Evolutionary conservation across 345 rosid species (phyloP).

Genomic region (Dovyalis caffra): DNA sequence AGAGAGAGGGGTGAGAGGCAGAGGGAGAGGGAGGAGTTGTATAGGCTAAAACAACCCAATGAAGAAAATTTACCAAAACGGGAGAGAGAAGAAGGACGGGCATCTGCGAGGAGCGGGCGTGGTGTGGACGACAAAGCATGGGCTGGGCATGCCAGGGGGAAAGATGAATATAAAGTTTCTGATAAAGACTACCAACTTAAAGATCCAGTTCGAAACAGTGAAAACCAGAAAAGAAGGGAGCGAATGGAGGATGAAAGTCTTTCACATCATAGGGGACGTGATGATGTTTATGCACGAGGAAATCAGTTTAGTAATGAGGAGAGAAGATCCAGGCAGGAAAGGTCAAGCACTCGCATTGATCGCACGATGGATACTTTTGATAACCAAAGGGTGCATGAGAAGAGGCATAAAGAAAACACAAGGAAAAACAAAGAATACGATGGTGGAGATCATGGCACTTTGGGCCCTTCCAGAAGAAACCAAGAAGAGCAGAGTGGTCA

Average conservation of each 20-base stretch:
- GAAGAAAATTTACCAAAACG: constrained; percentile 60
- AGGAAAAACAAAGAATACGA: constrained; percentile 70
- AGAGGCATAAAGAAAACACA: constrained; percentile 60
- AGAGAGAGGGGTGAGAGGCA: constrained; percentile 75
- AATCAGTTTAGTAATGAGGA: constrained; percentile 51
- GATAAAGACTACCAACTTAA: constrained; percentile 66
- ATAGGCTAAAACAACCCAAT: constrained; percentile 47
- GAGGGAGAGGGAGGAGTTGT: constrained; percentile 69
- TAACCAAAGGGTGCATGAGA: constrained; percentile 59
- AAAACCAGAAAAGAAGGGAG: constrained; percentile 72
- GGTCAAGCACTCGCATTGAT: constrained; percentile 53
- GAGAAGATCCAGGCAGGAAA: constrained; percentile 72
- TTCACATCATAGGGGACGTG: constrained; percentile 59
- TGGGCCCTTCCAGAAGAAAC: constrained; percentile 50
- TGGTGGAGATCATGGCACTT: constrained; percentile 47
- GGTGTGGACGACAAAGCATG: constrained; percentile 71
- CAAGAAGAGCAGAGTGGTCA: constrained; percentile 68
- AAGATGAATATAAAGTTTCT: constrained; percentile 60
- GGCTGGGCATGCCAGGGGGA: constrained; percentile 50
- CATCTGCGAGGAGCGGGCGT: constrained; percentile 53
- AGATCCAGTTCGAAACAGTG: constrained; percentile 58
- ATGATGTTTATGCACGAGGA: constrained; percentile 55
- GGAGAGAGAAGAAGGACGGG: constrained; percentile 70
- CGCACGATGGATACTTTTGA: constrained; percentile 51
- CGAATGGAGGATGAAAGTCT: constrained; percentile 58